Evolutionary conservation across 352 stramenopile species (phyloP), one percentile per base, ranked within the genome.

Genomic region (Globisporangium perplexum): DNA sequence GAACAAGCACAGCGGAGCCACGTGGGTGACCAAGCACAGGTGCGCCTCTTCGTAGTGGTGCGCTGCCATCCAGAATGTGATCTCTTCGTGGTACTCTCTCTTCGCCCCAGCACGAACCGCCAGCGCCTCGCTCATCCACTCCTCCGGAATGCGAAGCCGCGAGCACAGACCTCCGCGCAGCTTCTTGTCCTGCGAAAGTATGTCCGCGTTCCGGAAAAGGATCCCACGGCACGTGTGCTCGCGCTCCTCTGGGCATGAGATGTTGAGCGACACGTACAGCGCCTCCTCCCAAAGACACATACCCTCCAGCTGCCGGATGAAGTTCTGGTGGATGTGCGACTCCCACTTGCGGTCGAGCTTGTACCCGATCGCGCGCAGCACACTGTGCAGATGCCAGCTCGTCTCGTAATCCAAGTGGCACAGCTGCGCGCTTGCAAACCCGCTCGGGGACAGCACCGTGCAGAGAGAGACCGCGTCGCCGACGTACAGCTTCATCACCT

Each of bases 301-400:
- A 15, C 77, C 63, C 45, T 93, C 74, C 11, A 95, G 63, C 62
- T 93, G 77, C 12, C 73, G 70, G 42, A 95, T 85, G 30, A 90
- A 95, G 61, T 88, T 87, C 23, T 88, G 78, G 31, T 88, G 73
- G 31, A 93, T 74, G 57, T 91, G 76, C 7, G 83, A 87, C 55
- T 90, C 73, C 73, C 76, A 88, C 47, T 88, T 74, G 5, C 73
- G 71, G 41, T 88, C 75, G 48, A 90, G 68, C 36, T 87, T 80
- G 62, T 86, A 90, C 26, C 79, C 81, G 48, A 91, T 68, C 10
- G 81, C 74, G 33, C 68, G 80, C 23, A 93, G 62, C 47, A 91
- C 72, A 28, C 70, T 85, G 54, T 90, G 65, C 47, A 93, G 62
- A 48, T 93, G 83, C 80, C 80, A 93, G 43, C 69, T 79, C 33